Evolutionary conservation across 2,329 filamentous ascomycete genomes (phyloP).

Genomic region (Falciphora oryzae): DNA sequence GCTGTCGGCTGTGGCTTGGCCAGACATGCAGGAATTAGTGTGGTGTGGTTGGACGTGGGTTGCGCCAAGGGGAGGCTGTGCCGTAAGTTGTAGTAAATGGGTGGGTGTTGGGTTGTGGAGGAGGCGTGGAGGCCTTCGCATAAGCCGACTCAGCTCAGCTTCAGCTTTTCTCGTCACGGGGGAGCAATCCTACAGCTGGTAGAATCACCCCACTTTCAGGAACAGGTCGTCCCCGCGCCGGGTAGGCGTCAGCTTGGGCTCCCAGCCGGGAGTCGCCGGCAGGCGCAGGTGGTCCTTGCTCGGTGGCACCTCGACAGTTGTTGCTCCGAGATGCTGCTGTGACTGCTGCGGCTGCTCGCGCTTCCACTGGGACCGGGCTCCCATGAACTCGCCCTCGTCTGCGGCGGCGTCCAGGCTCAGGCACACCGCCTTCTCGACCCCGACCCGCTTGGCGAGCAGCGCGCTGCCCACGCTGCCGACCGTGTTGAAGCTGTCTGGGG

Average conservation of each 20-base stretch:
- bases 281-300: conserved; percentile 20
- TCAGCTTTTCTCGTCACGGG: too few relatives aligned
- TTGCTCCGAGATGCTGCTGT: neutral
- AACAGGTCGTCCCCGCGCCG: conserved; percentile 61
- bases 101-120: neutral
- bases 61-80: neutral
- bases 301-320: conserved; percentile 1
- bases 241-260: conserved; percentile 61
- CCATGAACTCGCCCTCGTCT: conserved; percentile 17
- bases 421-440: conserved; percentile 41
- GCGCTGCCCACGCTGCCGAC: conserved; percentile 29
- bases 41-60: neutral
- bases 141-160: too few relatives aligned
- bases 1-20: neutral
- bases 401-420: conserved; percentile 31
- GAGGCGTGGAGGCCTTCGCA: neutral
- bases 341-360: conserved; percentile 1
- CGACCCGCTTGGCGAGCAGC: conserved; percentile 48
- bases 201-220: conserved; percentile 37
- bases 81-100: neutral
- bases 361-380: conserved; percentile 5
- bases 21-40: neutral
- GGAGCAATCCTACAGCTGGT: too few relatives aligned
- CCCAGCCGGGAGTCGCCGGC: conserved; percentile 51
- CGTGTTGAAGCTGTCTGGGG: conserved; percentile 13